Conservation (phyloP, 176 grass and related monocot species). For the Poa annua region DNA sequence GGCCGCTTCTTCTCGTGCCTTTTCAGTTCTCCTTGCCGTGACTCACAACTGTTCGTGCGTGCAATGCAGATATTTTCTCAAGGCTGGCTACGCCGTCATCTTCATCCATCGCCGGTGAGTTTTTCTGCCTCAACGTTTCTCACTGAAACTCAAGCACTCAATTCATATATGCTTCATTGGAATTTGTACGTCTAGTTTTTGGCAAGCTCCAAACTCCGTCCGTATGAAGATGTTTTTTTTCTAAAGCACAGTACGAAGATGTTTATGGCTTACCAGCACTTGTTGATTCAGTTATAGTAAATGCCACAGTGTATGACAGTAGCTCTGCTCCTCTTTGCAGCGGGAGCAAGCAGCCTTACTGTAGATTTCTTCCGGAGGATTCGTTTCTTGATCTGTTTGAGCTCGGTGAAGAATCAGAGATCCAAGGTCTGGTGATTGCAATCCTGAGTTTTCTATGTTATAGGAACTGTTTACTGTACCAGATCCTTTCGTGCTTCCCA, state of each 20-base stretch:
- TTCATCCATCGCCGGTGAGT: constrained; percentile 75
- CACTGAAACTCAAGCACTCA: neutral
- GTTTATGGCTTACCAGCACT: neutral
- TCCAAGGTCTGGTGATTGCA: constrained; percentile 68
- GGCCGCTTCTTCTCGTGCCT: neutral
- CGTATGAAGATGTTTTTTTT: neutral
- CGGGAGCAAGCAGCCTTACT: constrained; percentile 85
- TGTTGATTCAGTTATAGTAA: constrained; percentile 40
- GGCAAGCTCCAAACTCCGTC: neutral
- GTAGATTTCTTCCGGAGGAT: constrained; percentile 82
- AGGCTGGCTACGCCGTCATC: constrained; percentile 71
- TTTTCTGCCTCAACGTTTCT: neutral
- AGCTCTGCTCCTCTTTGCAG: constrained; percentile 53
- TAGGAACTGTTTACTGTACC: neutral
- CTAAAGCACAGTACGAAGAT: neutral
- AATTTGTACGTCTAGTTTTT: neutral
- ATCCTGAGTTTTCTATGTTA: constrained; percentile 31
- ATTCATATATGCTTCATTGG: neutral
- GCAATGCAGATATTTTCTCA: constrained; percentile 72
- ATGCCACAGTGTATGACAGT: constrained; percentile 7
- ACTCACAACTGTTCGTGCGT: neutral
- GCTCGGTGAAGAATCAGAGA: constrained; percentile 65
- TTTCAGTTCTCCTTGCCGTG: neutral
- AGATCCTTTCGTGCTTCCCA: neutral
- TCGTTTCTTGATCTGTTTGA: constrained; percentile 83